Conservation (phyloP, 1,284 basidiomycete genomes). For the Coniferiporia weirii region DNA sequence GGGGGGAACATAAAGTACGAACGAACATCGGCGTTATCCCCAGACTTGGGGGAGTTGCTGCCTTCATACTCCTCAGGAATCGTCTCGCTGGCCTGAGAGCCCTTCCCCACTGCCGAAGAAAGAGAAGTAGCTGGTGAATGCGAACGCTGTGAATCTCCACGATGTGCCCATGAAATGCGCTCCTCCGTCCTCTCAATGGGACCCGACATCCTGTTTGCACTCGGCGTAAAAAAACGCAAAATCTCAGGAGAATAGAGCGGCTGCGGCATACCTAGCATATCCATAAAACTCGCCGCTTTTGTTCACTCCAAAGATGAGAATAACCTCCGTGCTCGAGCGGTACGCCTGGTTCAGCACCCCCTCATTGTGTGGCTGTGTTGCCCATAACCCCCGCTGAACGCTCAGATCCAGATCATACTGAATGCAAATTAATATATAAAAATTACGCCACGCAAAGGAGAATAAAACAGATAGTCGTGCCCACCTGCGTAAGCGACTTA, state of each 20-base stretch:
- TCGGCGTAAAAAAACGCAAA: neutral
- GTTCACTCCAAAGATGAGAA: slow-evolving; percentile 89
- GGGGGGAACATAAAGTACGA: slow-evolving; percentile 33
- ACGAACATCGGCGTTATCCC: neutral
- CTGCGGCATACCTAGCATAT: slow-evolving; percentile 61
- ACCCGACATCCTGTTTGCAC: slow-evolving; percentile 53
- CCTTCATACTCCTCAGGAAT: slow-evolving; percentile 22
- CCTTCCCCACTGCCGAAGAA: slow-evolving; percentile 21
- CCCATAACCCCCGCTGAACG: slow-evolving; percentile 81
- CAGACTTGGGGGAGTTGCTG: neutral
- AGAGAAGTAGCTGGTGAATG: slow-evolving; percentile 25
- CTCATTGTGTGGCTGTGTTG: slow-evolving; percentile 93
- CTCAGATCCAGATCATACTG: slow-evolving; percentile 83
- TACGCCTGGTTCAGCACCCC: slow-evolving; percentile 85
- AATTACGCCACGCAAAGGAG: neutral
- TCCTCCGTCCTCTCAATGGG: slow-evolving; percentile 48
- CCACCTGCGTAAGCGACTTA: slow-evolving; percentile 79
- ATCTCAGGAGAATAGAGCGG: neutral
- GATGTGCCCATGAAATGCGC: slow-evolving; percentile 56
- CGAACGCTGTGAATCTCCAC: slow-evolving; percentile 34
- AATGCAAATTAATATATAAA: slow-evolving; percentile 4
- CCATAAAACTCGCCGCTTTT: slow-evolving; percentile 89
- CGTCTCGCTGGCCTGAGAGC: slow-evolving; percentile 20
- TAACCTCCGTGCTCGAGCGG: slow-evolving; percentile 82
- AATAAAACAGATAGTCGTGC: slow-evolving; percentile 20